phyloP scores from a whole-genome alignment of 2,329 filamentous ascomycete species.

The Xylariaceae sp. region DNA sequence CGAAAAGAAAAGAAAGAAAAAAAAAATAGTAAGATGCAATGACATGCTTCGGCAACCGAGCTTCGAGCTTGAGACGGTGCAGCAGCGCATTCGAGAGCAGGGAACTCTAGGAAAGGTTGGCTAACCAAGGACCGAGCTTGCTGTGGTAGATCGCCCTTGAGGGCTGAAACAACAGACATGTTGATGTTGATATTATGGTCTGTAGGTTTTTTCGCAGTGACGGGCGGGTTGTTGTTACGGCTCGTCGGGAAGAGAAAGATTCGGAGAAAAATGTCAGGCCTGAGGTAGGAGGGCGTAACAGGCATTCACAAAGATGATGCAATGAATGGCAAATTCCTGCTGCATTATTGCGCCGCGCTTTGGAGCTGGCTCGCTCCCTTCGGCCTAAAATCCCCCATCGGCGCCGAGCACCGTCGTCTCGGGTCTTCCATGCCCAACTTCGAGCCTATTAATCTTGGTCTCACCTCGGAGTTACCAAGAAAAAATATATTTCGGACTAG shows the following conservation, averaged over 20 bases:
- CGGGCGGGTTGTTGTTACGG: neutral
- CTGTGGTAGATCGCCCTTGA: conserved; percentile 58
- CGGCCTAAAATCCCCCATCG: too few relatives aligned
- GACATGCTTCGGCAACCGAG: neutral
- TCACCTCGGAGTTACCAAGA: conserved; percentile 21
- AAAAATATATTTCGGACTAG: neutral
- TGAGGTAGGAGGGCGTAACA: too few relatives aligned
- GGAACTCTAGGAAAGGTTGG: conserved; percentile 4
- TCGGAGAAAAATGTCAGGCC: neutral
- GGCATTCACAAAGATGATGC: conserved; percentile 21
- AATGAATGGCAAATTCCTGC: conserved; percentile 24
- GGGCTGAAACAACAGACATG: conserved; percentile 40
- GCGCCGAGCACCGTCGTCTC: conserved; percentile 28
- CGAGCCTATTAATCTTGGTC: too few relatives aligned
- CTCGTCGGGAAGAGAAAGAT: neutral
- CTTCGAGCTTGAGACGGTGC: neutral
- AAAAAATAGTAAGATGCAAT: too few relatives aligned
- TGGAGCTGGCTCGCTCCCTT: conserved; percentile 18
- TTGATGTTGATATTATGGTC: conserved; percentile 25
- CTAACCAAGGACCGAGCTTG: conserved; percentile 61
- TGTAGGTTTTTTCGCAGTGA: too few relatives aligned
- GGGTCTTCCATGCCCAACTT: neutral
- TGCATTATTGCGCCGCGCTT: conserved; percentile 12
- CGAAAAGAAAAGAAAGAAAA: neutral
- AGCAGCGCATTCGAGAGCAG: conserved; percentile 14